Evolutionary conservation across 2,329 filamentous ascomycete genomes (phyloP).

Genomic region (Parastagonospora avenae): DNA sequence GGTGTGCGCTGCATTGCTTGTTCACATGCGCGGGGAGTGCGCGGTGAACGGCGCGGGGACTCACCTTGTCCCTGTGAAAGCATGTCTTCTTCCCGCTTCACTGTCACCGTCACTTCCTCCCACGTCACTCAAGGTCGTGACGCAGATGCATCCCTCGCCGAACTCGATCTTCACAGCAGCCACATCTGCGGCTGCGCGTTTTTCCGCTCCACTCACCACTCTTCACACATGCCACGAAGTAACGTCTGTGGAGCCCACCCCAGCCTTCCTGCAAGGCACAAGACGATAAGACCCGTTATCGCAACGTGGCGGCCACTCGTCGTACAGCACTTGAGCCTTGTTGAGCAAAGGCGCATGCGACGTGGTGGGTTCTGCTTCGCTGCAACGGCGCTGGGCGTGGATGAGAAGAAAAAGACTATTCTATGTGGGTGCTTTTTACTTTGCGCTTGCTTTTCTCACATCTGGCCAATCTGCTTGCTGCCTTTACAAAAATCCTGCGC

Average conservation of each 20-base stretch:
- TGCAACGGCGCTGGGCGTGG: not conserved
- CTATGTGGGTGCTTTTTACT: not conserved
- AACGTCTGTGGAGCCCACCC: slow-evolving; percentile 29
- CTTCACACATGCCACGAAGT: slow-evolving; percentile 19
- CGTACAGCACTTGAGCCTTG: slow-evolving; percentile 8
- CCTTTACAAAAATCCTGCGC: not conserved
- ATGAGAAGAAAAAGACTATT: too few species aligned
- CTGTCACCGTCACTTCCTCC: not conserved
- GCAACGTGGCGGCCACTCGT: slow-evolving; percentile 27
- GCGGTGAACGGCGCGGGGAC: not conserved
- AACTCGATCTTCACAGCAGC: slow-evolving; percentile 10
- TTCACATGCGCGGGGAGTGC: too few species aligned
- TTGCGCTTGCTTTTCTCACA: slow-evolving; percentile 1
- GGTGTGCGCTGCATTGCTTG: too few species aligned
- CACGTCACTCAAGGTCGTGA: slow-evolving; percentile 16
- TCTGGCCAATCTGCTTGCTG: not conserved
- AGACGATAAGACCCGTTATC: slow-evolving; percentile 29
- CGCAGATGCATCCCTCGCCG: slow-evolving; percentile 15
- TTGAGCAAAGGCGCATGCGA: slow-evolving; percentile 17
- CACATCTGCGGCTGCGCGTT: slow-evolving; percentile 19
- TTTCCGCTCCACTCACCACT: slow-evolving; percentile 20
- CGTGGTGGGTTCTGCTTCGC: slow-evolving; percentile 26
- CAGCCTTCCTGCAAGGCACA: slow-evolving; percentile 16
- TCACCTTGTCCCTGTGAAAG: not conserved
- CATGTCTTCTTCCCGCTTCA: slow-evolving; percentile 3